Conservation (phyloP, 202 grass and related monocot genomes). For the Miscanthus sacchariflorus region DNA sequence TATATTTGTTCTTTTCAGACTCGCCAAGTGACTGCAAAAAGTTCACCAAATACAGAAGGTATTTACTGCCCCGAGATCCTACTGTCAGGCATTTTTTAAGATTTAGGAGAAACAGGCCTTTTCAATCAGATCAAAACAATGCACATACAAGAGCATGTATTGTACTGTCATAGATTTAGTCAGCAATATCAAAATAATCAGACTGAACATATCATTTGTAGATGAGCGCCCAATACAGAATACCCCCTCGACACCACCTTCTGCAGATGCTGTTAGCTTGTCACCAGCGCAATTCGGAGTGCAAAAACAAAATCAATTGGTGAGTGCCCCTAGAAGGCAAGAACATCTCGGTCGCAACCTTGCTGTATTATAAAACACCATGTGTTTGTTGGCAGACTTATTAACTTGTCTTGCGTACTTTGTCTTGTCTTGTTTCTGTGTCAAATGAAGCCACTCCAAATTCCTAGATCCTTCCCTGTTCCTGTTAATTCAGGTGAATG, state of each 20-base stretch:
- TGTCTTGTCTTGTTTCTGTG: not conserved
- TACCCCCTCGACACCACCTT: not conserved
- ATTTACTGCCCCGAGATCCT: not conserved
- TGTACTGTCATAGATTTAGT: not conserved
- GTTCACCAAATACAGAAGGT: slow-evolving; percentile 38
- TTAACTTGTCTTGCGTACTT: slow-evolving; percentile 6
- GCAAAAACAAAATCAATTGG: slow-evolving; percentile 29
- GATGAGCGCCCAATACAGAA: slow-evolving; percentile 36
- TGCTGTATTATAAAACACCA: not conserved
- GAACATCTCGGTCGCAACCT: not conserved
- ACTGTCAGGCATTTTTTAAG: not conserved
- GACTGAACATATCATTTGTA: not conserved
- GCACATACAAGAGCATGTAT: not conserved
- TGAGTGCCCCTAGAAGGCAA: slow-evolving; percentile 23
- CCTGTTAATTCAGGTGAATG: slow-evolving; percentile 44
- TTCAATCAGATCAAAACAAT: not conserved
- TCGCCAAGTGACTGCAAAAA: slow-evolving; percentile 36
- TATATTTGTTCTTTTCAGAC: slow-evolving; percentile 54
- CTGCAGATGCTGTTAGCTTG: slow-evolving; percentile 20
- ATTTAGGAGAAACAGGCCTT: not conserved
- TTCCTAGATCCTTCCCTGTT: slow-evolving; percentile 35
- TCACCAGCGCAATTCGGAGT: not conserved
- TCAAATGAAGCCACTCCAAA: slow-evolving; percentile 44
- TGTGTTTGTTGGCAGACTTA: not conserved
- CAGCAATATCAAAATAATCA: slow-evolving; percentile 19